Percentiles rank a stretch among this genome's conserved stretches.
phyloP scores from a whole-genome alignment of 805 yeast species.

The Phaffomyces opuntiae region DNA sequence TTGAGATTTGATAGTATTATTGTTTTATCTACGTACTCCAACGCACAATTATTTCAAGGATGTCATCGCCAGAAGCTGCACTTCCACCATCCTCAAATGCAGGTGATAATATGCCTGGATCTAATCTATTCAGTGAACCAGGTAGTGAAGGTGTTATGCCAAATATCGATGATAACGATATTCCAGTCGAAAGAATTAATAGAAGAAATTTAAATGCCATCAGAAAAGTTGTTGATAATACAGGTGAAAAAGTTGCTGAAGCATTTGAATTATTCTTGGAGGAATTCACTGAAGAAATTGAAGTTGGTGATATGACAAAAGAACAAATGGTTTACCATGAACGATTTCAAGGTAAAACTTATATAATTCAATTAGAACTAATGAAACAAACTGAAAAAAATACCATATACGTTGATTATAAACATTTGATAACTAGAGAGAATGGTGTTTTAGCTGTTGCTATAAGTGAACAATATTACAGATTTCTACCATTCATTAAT shows the following conservation, averaged over 20 bases:
- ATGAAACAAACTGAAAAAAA: constrained; percentile 70
- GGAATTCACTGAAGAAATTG: constrained; percentile 42
- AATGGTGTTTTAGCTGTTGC: constrained; percentile 88
- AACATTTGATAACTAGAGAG: constrained; percentile 66
- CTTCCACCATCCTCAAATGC: constrained; percentile 19
- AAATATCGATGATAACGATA: constrained; percentile 8
- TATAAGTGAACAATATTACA: constrained; percentile 82
- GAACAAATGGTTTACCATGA: constrained; percentile 27
- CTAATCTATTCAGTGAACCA: constrained; percentile 19
- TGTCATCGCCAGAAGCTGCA: constrained; percentile 16
- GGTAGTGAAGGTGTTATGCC: constrained; percentile 6
- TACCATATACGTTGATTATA: constrained; percentile 80
- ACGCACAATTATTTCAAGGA: not conserved
- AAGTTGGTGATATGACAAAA: constrained; percentile 23
- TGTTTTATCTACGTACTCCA: not conserved
- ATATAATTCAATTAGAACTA: constrained; percentile 72
- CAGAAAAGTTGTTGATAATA: constrained; percentile 81
- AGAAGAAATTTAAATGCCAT: constrained; percentile 61
- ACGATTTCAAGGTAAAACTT: constrained; percentile 48
- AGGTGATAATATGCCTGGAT: constrained; percentile 12
- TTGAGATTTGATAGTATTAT: not conserved
- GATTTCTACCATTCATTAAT: constrained; percentile 81
- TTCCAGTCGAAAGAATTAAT: constrained; percentile 27
- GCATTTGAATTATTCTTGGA: constrained; percentile 81
- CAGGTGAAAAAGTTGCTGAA: constrained; percentile 91